Evolutionary conservation across 805 yeast species (phyloP).

Genomic region (Yamadazyma insecticola): DNA sequence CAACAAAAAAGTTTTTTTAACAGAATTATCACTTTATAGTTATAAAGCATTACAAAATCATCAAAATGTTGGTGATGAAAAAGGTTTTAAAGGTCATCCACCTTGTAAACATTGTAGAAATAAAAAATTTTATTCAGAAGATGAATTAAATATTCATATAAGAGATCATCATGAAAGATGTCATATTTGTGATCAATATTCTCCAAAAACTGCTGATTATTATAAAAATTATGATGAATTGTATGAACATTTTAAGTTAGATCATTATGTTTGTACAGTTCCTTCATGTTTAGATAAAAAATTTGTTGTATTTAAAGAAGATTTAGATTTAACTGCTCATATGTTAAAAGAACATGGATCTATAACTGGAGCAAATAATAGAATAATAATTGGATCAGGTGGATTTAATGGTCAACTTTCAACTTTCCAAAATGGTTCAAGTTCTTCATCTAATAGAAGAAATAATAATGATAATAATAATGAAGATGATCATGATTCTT

Average conservation of each 20-base stretch:
- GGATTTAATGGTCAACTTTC: conserved; percentile 55
- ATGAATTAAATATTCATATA: conserved; percentile 79
- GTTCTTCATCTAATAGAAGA: conserved; percentile 10
- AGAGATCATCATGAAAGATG: conserved; percentile 85
- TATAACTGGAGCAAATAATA: conserved; percentile 42
- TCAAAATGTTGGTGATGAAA: conserved; percentile 65
- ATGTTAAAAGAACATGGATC: conserved; percentile 78
- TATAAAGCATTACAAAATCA: conserved; percentile 64
- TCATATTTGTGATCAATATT: conserved; percentile 74
- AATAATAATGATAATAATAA: conserved; percentile 4
- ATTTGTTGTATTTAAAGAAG: conserved; percentile 88
- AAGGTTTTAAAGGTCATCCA: conserved; percentile 88
- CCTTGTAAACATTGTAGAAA: conserved; percentile 75
- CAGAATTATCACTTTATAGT: conserved; percentile 62
- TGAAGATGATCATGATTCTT: conserved; percentile 33
- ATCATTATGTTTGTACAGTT: conserved; percentile 75
- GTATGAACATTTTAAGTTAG: conserved; percentile 65
- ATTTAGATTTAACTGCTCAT: conserved; percentile 82
- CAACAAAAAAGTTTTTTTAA: conserved; percentile 73
- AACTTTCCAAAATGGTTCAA: conserved; percentile 39
- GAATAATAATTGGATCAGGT: conserved; percentile 35
- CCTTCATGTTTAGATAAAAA: conserved; percentile 79
- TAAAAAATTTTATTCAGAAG: conserved; percentile 77
- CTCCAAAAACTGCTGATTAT: conserved; percentile 57
- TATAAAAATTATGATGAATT: conserved; percentile 73